Percentiles rank a stretch among this genome's conserved stretches.
Evolutionary conservation across 2,329 filamentous ascomycete species (phyloP).

Genomic region (Waltergamsia citrina): DNA sequence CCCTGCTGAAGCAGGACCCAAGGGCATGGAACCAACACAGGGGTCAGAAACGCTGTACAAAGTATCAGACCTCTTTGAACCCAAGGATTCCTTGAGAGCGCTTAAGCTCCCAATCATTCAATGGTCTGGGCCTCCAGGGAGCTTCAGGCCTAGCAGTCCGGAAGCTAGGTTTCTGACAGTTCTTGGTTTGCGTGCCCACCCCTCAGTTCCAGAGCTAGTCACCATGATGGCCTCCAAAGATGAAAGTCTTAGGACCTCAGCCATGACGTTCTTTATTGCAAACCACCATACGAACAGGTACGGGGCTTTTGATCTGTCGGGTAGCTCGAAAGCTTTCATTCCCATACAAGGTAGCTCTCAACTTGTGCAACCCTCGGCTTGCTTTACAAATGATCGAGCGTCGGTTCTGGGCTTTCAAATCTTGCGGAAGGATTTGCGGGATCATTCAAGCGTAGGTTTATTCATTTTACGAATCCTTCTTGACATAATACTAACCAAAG

Average conservation of each 20-base stretch:
- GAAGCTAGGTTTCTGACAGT: slow-evolving; percentile 67
- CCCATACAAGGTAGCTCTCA: slow-evolving; percentile 62
- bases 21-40: slow-evolving; percentile 42
- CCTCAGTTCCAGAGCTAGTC: slow-evolving; percentile 65
- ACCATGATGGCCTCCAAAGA: slow-evolving; percentile 63
- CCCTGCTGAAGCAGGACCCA: slow-evolving; percentile 59
- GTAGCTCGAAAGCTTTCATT: slow-evolving; percentile 51
- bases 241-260: slow-evolving; percentile 49
- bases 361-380: slow-evolving; percentile 64
- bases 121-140: slow-evolving; percentile 62
- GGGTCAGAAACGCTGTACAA: slow-evolving; percentile 51
- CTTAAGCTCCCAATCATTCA: slow-evolving; percentile 69
- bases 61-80: slow-evolving; percentile 74
- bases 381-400: slow-evolving; percentile 73
- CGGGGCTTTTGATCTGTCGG: slow-evolving; percentile 47
- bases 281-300: slow-evolving; percentile 77
- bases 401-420: slow-evolving; percentile 74
- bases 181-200: slow-evolving; percentile 66
- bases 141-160: slow-evolving; percentile 50
- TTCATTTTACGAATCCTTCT: not conserved
- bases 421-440: slow-evolving; percentile 63
- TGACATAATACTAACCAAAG: not conserved
- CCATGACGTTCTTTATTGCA: slow-evolving; percentile 73
- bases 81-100: slow-evolving; percentile 57
- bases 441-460: slow-evolving; percentile 53